Conservation (phyloP, 2,329 filamentous ascomycete species). For the Cordyceps cicadae region DNA sequence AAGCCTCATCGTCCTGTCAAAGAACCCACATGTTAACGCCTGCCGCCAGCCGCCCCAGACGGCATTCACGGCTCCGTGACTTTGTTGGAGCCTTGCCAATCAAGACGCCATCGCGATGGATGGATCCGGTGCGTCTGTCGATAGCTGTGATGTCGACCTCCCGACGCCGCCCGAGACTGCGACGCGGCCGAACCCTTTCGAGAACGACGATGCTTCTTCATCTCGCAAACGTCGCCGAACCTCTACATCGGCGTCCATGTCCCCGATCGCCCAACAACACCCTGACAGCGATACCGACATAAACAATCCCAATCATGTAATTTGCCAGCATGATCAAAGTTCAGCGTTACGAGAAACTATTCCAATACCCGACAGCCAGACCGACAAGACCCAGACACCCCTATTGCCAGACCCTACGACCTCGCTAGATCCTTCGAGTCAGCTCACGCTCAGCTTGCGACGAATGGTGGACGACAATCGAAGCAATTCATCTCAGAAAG, state of each 20-base stretch:
- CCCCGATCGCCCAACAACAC: slow-evolving; percentile 31
- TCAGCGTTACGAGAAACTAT: background rate
- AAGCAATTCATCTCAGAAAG: background rate
- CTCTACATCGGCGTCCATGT: slow-evolving; percentile 46
- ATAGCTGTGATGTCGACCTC: slow-evolving; percentile 46
- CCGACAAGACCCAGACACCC: background rate
- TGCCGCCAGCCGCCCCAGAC: slow-evolving; percentile 36
- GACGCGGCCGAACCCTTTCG: slow-evolving; percentile 56
- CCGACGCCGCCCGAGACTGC: slow-evolving; percentile 54
- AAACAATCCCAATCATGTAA: background rate
- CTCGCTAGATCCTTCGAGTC: background rate
- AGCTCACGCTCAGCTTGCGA: slow-evolving; percentile 7
- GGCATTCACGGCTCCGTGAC: slow-evolving; percentile 45
- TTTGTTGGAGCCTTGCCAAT: slow-evolving; percentile 33
- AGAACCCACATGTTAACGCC: slow-evolving; percentile 46
- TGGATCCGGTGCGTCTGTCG: slow-evolving; percentile 39
- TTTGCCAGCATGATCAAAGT: background rate
- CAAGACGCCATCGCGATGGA: slow-evolving; percentile 33
- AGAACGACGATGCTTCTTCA: slow-evolving; percentile 45
- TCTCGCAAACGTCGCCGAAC: slow-evolving; percentile 56
- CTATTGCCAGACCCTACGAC: background rate
- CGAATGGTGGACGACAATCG: background rate
- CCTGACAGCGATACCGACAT: slow-evolving; percentile 11
- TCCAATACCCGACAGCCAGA: background rate
- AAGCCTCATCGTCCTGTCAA: slow-evolving; percentile 1